phyloP scores from a whole-genome alignment of 1,284 basidiomycete genomes.

The Ustilago crameri region DNA sequence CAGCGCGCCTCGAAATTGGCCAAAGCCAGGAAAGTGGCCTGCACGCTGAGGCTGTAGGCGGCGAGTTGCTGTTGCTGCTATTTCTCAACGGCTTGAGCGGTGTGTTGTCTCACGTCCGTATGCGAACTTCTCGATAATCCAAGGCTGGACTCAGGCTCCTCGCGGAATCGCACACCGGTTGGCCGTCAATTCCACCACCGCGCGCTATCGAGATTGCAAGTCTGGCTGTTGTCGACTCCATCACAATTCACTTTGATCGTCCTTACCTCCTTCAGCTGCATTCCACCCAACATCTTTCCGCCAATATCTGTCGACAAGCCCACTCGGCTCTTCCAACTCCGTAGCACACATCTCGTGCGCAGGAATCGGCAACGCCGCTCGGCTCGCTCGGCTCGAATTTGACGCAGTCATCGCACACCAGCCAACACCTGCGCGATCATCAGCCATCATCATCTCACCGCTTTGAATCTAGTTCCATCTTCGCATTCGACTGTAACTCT shows the following conservation, averaged over 20 bases:
- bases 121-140: no score
- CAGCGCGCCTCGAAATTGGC: no score
- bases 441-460: not conserved
- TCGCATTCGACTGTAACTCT: no score
- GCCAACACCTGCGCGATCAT: not conserved
- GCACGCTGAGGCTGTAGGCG: no score
- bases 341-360: not conserved
- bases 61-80: no score
- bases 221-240: not conserved
- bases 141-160: not conserved
- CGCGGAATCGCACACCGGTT: constrained; percentile 1
- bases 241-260: not conserved
- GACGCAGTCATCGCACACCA: not conserved
- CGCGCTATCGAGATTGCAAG: constrained; percentile 1
- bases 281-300: not conserved
- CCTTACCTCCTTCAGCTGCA: not conserved
- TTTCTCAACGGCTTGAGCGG: no score
- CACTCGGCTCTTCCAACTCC: not conserved
- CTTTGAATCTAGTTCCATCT: not conserved
- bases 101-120: not conserved
- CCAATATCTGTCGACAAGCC: not conserved
- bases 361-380: not conserved
- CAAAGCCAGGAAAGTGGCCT: no score
- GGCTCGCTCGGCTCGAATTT: not conserved
- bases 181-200: not conserved